These are phyloP conservation scores for Aspergillus uvarum DNA, from an alignment of 2,329 filamentous ascomycete species.

Conservation along the genomic window DNA sequence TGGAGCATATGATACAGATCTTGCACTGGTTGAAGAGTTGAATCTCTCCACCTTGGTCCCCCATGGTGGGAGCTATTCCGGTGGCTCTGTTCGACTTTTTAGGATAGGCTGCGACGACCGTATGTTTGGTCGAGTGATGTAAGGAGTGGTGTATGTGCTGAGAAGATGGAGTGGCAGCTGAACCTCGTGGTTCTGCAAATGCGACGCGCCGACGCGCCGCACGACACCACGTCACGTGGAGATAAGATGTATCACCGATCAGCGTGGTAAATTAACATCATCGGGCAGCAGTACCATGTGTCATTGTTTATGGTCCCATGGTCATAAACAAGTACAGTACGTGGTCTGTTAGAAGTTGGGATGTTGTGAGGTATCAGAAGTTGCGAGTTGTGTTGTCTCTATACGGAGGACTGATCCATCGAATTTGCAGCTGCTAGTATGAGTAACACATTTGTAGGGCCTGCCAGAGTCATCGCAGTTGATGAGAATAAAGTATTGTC, in stretches of 20 bases:
- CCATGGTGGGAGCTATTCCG: slow-evolving; percentile 25
- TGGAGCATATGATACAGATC: slow-evolving; percentile 48
- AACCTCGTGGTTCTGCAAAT: slow-evolving; percentile 9
- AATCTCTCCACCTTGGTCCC: slow-evolving; percentile 25
- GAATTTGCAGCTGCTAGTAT: no score
- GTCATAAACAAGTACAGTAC: no score
- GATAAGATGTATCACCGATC: slow-evolving; percentile 5
- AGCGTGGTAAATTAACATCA: background rate
- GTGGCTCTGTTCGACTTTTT: background rate
- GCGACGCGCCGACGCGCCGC: slow-evolving; percentile 25
- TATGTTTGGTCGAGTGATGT: background rate
- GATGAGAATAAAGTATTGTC: no score
- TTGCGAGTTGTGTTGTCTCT: no score
- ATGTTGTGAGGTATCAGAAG: no score
- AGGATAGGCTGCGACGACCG: background rate
- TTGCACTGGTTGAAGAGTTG: slow-evolving; percentile 48
- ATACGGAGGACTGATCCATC: no score
- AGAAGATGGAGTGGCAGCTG: background rate
- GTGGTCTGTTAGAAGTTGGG: no score
- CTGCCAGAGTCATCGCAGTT: no score
- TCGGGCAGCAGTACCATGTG: background rate
- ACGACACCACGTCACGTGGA: slow-evolving; percentile 29
- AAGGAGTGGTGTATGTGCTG: background rate
- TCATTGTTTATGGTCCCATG: no score
- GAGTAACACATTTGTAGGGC: no score